Conservation (phyloP, 495 filamentous ascomycete species). For the Cairneyella variabilis region DNA sequence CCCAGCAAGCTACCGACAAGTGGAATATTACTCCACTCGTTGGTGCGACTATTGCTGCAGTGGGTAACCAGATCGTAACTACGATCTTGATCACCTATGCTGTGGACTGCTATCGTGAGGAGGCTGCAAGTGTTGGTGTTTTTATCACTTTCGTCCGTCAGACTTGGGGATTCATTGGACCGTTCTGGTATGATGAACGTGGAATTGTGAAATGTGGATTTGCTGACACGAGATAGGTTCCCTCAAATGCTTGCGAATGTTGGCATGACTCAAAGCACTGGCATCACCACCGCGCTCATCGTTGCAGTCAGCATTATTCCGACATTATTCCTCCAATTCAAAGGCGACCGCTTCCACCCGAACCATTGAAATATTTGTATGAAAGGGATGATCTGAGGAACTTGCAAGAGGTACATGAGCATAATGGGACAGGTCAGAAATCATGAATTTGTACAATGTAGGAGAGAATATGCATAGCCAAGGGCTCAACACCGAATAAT, state of each 20-base stretch:
- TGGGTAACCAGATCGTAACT: slow-evolving; percentile 53
- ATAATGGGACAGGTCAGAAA: too few relatives aligned
- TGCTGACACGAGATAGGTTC: slow-evolving; percentile 32
- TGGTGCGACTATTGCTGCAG: slow-evolving; percentile 45
- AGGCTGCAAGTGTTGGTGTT: slow-evolving; percentile 50
- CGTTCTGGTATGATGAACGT: slow-evolving; percentile 42
- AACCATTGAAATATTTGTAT: too few relatives aligned
- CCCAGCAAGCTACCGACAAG: slow-evolving; percentile 32
- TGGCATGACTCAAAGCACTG: slow-evolving; percentile 39
- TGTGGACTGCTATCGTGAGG: slow-evolving; percentile 46
- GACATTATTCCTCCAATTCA: slow-evolving; percentile 27
- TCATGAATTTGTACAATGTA: too few relatives aligned
- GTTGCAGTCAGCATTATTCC: slow-evolving; percentile 44
- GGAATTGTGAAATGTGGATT: neutral
- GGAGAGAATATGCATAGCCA: too few relatives aligned
- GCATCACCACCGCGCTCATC: slow-evolving; percentile 39
- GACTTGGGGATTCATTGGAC: slow-evolving; percentile 54
- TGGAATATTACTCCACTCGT: slow-evolving; percentile 49
- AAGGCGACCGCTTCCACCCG: too few relatives aligned
- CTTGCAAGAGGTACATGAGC: too few relatives aligned
- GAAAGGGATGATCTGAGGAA: too few relatives aligned
- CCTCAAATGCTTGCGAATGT: slow-evolving; percentile 46
- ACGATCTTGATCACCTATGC: slow-evolving; percentile 52
- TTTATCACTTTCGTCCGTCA: slow-evolving; percentile 52
- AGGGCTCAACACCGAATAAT: too few relatives aligned